phyloP scores from a whole-genome alignment of 2,329 filamentous ascomycete species.

The Ophiostoma piceae region DNA sequence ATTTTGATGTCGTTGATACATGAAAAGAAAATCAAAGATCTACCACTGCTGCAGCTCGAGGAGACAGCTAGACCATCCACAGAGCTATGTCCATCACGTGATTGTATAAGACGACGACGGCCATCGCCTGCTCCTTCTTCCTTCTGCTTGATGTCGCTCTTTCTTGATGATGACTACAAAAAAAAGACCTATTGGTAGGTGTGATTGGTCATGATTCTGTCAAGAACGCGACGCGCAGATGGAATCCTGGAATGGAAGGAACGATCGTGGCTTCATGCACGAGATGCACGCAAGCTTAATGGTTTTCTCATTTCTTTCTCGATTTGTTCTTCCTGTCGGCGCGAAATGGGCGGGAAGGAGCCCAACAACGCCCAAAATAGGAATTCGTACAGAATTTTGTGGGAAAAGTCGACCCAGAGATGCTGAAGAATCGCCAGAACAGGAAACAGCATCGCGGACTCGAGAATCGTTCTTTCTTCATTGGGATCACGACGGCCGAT shows the following conservation, averaged over 20 bases:
- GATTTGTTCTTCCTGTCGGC: neutral
- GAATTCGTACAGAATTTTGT: neutral
- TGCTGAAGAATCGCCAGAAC: neutral
- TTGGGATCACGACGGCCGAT: slow-evolving; percentile 8
- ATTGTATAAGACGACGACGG: neutral
- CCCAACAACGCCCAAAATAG: neutral
- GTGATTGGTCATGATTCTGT: neutral
- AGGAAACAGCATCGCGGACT: neutral
- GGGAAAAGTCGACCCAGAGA: neutral
- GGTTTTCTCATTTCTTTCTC: neutral
- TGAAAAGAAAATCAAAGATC: neutral
- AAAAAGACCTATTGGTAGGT: neutral
- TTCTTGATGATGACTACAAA: neutral
- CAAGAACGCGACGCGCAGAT: neutral
- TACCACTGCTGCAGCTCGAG: neutral
- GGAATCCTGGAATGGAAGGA: neutral
- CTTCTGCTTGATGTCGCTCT: neutral
- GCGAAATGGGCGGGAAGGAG: neutral
- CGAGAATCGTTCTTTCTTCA: slow-evolving; percentile 9
- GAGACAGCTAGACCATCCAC: neutral
- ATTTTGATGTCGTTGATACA: neutral
- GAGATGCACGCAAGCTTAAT: neutral
- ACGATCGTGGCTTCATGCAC: neutral
- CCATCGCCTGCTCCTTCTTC: neutral
- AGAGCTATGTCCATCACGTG: slow-evolving; percentile 9